A percentile compares a stretch with the other conserved stretches of the same genome.
Evolutionary conservation across 2,329 filamentous ascomycete genomes (phyloP).

Genomic region (Bipolaris sorokiniana): DNA sequence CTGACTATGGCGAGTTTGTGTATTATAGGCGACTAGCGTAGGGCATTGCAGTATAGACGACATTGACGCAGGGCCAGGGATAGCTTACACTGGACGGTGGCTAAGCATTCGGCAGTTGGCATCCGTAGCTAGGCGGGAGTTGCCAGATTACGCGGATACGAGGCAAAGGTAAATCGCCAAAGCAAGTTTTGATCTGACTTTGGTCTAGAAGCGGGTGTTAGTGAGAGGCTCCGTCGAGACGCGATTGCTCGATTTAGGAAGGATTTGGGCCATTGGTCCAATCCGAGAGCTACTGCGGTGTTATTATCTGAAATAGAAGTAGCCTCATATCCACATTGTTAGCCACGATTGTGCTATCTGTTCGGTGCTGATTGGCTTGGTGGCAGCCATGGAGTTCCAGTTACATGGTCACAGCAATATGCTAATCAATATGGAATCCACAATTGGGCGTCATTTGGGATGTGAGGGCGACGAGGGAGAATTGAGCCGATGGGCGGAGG

Average conservation of each 20-base stretch:
- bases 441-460: conserved; percentile 14
- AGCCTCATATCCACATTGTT: background rate
- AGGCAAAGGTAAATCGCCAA: background rate
- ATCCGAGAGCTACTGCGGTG: background rate
- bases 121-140: background rate
- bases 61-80: background rate
- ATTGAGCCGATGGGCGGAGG: conserved; percentile 14
- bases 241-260: background rate
- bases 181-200: background rate
- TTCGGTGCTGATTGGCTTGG: background rate
- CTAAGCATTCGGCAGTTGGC: background rate
- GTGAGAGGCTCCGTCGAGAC: background rate
- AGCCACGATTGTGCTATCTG: background rate
- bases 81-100: background rate
- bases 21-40: background rate
- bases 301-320: background rate
- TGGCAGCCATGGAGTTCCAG: background rate
- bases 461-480: background rate
- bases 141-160: background rate
- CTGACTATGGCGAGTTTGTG: background rate
- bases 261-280: background rate
- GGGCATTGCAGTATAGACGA: background rate
- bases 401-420: conserved; percentile 1
- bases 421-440: background rate
- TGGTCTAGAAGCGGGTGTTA: background rate